These are phyloP conservation scores for Cadophora sp. DNA, from an alignment of 2,329 filamentous ascomycete species.

Conservation along the genomic window DNA sequence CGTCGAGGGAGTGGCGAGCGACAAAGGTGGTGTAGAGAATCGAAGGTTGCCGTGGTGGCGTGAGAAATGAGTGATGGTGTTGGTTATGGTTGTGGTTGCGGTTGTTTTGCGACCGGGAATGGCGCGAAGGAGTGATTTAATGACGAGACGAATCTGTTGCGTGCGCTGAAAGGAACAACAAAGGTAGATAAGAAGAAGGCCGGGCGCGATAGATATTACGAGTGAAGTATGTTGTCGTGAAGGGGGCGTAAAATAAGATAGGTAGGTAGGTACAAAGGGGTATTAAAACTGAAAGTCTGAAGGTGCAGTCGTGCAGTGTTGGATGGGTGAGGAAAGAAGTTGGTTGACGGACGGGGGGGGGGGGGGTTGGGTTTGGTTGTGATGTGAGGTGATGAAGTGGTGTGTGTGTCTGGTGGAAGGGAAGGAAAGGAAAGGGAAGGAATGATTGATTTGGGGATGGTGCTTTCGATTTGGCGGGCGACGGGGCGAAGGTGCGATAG, in stretches of 20 bases:
- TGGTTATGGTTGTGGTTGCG: slow-evolving; percentile 11
- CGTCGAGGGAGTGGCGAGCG: slow-evolving; percentile 27
- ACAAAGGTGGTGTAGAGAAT: slow-evolving; percentile 35
- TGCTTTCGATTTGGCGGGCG: not conserved
- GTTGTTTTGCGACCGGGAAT: slow-evolving; percentile 18
- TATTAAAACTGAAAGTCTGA: slow-evolving; percentile 5
- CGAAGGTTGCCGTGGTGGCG: slow-evolving; percentile 36
- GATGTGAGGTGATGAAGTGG: not conserved
- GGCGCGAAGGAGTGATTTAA: slow-evolving; percentile 12
- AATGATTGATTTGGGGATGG: not conserved
- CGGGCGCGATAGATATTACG: not conserved
- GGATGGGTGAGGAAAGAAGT: not conserved
- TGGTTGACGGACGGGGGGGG: not conserved
- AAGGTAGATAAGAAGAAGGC: not conserved
- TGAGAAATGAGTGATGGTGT: not conserved
- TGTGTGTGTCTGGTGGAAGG: slow-evolving; percentile 1
- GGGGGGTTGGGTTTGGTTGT: no score
- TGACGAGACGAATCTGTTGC: slow-evolving; percentile 8
- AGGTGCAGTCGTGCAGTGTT: slow-evolving; percentile 12
- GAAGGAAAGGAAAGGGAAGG: not conserved
- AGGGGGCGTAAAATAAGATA: not conserved
- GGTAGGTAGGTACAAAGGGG: not conserved
- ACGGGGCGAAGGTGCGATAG: not conserved
- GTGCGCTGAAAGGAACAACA: slow-evolving; percentile 2
- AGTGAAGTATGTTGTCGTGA: not conserved